These are phyloP conservation scores for Linnemannia schmuckeri DNA, from an alignment of 192 early-diverging fungal species.

Conservation along the genomic window DNA sequence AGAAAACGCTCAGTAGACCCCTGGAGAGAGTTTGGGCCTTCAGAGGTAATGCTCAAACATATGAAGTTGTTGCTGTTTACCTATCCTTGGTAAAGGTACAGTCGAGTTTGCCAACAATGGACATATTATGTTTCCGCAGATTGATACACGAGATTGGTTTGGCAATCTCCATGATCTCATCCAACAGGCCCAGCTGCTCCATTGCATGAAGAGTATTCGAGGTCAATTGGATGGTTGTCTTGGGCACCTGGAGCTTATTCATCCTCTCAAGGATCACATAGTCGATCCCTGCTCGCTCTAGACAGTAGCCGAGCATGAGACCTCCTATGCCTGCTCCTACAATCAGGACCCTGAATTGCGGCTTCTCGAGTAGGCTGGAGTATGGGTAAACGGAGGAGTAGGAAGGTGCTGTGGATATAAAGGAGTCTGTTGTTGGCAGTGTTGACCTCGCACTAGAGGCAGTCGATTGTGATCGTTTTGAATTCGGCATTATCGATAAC, in stretches of 20 bases:
- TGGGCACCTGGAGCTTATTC: background rate
- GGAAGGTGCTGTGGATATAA: background rate
- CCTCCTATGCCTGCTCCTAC: slow-evolving; percentile 23
- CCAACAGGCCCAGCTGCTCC: slow-evolving; percentile 14
- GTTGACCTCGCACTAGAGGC: background rate
- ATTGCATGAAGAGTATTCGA: slow-evolving; percentile 19
- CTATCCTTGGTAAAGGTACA: slow-evolving; percentile 9
- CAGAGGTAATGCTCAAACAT: background rate
- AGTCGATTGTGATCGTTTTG: background rate
- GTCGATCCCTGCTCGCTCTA: slow-evolving; percentile 22
- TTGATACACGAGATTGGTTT: slow-evolving; percentile 17
- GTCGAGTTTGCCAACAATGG: slow-evolving; percentile 12
- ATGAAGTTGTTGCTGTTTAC: background rate
- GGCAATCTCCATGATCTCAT: slow-evolving; percentile 19
- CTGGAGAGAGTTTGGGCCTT: background rate
- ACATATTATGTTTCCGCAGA: slow-evolving; percentile 21
- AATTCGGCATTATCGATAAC: background rate
- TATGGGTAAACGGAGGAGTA: slow-evolving; percentile 16
- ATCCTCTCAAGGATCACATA: slow-evolving; percentile 15
- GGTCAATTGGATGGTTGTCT: slow-evolving; percentile 17
- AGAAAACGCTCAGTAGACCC: background rate
- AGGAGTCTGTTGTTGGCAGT: background rate
- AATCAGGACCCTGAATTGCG: slow-evolving; percentile 17
- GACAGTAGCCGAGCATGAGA: slow-evolving; percentile 19
- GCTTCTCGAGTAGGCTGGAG: background rate